Percentiles rank a stretch among this genome's conserved stretches.
Conservation (phyloP, 768 basidiomycete species). For the Pisolithus marmoratus region DNA sequence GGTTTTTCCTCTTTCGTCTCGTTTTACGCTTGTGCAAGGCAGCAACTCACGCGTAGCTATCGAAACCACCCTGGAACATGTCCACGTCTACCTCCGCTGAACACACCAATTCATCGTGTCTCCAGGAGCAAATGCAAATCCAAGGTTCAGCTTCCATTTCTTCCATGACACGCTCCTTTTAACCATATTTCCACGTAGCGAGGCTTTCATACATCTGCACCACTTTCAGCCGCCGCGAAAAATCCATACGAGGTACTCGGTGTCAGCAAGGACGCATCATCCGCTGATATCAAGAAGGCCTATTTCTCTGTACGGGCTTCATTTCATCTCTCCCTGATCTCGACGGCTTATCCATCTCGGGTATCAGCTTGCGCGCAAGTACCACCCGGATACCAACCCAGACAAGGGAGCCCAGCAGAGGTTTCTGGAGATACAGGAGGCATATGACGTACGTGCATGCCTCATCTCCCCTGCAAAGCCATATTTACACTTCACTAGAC, state of each 20-base stretch:
- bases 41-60: constrained; percentile 21
- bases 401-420: constrained; percentile 86
- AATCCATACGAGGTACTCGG: constrained; percentile 93
- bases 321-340: constrained; percentile 11
- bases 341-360: constrained; percentile 11
- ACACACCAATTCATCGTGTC: constrained; percentile 12
- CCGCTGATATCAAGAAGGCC: constrained; percentile 92
- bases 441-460: constrained; percentile 76
- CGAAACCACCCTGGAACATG: constrained; percentile 37
- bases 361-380: constrained; percentile 88
- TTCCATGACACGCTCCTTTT: constrained; percentile 8
- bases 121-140: constrained; percentile 18
- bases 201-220: constrained; percentile 63
- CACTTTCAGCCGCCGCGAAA: constrained; percentile 49
- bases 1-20: constrained; percentile 49
- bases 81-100: constrained; percentile 20
- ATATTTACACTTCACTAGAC: constrained; percentile 45
- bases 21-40: constrained; percentile 51
- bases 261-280: constrained; percentile 73
- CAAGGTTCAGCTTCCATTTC: constrained; percentile 34
- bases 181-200: constrained; percentile 44
- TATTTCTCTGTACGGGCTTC: constrained; percentile 78
- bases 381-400: constrained; percentile 95
- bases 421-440: constrained; percentile 94
- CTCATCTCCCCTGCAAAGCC: constrained; percentile 11